A percentile compares a stretch with the other conserved stretches of the same genome.
Conservation (phyloP, 1,284 basidiomycete genomes). For the Ganoderma multipileum region DNA sequence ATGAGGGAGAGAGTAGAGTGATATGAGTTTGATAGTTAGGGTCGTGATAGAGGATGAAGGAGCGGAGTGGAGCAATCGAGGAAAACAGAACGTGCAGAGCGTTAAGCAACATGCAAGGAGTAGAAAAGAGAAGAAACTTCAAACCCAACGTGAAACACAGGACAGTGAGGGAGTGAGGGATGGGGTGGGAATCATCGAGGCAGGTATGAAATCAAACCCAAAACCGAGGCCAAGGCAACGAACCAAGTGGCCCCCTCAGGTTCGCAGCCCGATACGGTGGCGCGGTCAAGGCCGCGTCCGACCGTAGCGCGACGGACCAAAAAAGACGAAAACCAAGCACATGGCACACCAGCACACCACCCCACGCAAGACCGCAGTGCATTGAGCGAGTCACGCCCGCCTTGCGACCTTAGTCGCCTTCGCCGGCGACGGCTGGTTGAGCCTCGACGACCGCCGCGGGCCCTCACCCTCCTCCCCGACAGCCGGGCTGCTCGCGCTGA, state of each 20-base stretch:
- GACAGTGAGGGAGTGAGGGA: neutral
- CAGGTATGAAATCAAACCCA: neutral
- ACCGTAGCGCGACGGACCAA: neutral
- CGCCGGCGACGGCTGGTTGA: constrained; percentile 12
- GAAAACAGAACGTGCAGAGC: neutral
- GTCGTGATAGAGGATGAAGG: neutral
- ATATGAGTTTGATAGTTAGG: neutral
- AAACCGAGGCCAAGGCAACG: neutral
- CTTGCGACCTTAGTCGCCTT: constrained; percentile 15
- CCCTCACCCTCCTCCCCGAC: constrained; percentile 12
- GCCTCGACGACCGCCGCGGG: constrained; percentile 22
- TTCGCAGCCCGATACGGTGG: neutral
- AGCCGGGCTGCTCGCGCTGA: neutral
- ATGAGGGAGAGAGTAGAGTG: neutral
- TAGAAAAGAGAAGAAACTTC: neutral
- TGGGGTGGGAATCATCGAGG: neutral
- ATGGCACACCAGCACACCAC: constrained; percentile 4
- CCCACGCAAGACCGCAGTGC: constrained; percentile 1
- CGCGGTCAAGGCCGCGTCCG: neutral
- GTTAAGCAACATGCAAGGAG: neutral
- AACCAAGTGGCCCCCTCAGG: neutral
- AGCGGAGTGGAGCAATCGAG: neutral
- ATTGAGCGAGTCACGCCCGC: constrained; percentile 11
- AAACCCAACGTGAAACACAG: neutral
- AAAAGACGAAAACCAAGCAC: constrained; percentile 17